Conservation (phyloP, 495 filamentous ascomycete species). For the Usnea hakonensis region DNA sequence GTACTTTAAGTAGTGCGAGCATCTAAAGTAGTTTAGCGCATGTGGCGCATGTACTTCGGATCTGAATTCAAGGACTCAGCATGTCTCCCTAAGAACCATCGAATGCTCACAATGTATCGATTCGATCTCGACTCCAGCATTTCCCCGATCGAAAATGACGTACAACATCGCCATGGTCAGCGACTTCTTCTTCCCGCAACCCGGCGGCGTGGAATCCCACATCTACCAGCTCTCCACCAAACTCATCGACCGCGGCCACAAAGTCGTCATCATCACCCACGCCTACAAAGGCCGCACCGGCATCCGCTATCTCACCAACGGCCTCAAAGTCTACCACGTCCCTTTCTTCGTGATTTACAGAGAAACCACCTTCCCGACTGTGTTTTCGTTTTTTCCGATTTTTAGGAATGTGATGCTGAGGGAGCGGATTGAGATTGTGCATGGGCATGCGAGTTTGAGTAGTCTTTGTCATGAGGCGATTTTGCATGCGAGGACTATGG, state of each 20-base stretch:
- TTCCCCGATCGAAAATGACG: constrained; percentile 38
- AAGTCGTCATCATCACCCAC: constrained; percentile 96
- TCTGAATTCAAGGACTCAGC: background rate
- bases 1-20: too few relatives aligned
- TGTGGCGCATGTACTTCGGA: background rate
- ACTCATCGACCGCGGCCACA: constrained; percentile 93
- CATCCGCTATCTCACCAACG: constrained; percentile 95
- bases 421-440: constrained; percentile 92
- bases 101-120: background rate
- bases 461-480: constrained; percentile 93
- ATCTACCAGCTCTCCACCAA: constrained; percentile 97
- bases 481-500: constrained; percentile 93
- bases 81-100: background rate
- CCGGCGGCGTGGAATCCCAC: constrained; percentile 91
- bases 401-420: constrained; percentile 93
- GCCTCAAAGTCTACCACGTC: constrained; percentile 95
- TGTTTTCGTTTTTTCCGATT: constrained; percentile 96
- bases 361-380: constrained; percentile 88
- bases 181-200: constrained; percentile 98
- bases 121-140: background rate
- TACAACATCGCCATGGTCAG: constrained; percentile 91
- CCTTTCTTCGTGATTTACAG: constrained; percentile 94
- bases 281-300: constrained; percentile 88
- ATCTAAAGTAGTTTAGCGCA: background rate
- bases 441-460: constrained; percentile 88